Evolutionary conservation across 1,284 basidiomycete genomes (phyloP).

Genomic region (Ganoderma meredithae): DNA sequence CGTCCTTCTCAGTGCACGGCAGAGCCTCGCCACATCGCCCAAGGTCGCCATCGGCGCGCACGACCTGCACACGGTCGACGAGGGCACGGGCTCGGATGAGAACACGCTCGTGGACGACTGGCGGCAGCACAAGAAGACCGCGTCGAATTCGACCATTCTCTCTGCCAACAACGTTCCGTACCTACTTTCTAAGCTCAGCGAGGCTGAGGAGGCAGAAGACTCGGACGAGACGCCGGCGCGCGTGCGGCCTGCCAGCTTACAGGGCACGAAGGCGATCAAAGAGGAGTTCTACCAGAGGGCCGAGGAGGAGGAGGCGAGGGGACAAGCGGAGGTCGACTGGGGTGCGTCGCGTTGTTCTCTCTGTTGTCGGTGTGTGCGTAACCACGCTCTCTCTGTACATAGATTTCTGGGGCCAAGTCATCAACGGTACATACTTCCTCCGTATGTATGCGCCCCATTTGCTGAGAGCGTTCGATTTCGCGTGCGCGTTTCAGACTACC

Average conservation of each 20-base stretch:
- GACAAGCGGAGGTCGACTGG: constrained; percentile 67
- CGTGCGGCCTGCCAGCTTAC: constrained; percentile 51
- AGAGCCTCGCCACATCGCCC: constrained; percentile 40
- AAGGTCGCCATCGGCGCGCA: constrained; percentile 27
- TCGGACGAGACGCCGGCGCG: constrained; percentile 25
- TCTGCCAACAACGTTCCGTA: constrained; percentile 60
- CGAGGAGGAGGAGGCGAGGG: constrained; percentile 46
- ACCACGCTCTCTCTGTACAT: constrained; percentile 30
- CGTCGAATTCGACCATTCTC: constrained; percentile 66
- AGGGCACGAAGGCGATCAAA: constrained; percentile 66
- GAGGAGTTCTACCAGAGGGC: constrained; percentile 74
- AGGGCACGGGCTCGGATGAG: constrained; percentile 33
- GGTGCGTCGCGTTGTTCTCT: constrained; percentile 54
- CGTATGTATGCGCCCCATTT: neutral
- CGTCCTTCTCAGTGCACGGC: constrained; percentile 52
- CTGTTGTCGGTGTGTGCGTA: constrained; percentile 18
- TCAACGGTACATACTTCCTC: constrained; percentile 66
- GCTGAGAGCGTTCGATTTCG: constrained; percentile 7
- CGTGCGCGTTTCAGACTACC: constrained; percentile 68
- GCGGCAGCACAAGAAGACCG: constrained; percentile 62
- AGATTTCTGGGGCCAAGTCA: constrained; percentile 98
- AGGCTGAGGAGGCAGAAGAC: constrained; percentile 44
- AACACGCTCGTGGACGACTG: constrained; percentile 33
- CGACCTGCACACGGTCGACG: constrained; percentile 34
- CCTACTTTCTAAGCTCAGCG: constrained; percentile 54